Conservation (phyloP, 371 early-diverging fungal species). For the Lichtheimia corymbifera region DNA sequence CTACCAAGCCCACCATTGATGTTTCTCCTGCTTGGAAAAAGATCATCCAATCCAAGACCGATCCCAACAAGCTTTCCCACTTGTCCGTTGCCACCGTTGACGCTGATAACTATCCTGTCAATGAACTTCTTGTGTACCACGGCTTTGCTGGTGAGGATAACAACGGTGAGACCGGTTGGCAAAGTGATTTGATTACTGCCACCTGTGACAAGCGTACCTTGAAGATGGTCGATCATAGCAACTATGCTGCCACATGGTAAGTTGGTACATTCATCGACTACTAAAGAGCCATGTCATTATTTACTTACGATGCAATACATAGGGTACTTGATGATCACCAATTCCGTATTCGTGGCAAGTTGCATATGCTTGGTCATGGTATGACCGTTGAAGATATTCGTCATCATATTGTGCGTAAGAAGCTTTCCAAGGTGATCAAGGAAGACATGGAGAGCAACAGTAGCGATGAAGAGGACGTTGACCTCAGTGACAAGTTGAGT, state of each 20-base stretch:
- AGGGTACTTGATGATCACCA: slow-evolving; percentile 8
- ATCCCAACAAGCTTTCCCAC: slow-evolving; percentile 8
- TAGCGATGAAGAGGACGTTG: slow-evolving; percentile 7
- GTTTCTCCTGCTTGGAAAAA: slow-evolving; percentile 18
- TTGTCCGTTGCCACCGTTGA: slow-evolving; percentile 21
- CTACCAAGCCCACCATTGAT: background rate
- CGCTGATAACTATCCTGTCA: slow-evolving; percentile 18
- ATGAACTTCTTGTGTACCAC: slow-evolving; percentile 19
- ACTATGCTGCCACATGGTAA: slow-evolving; percentile 30
- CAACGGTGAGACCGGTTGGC: slow-evolving; percentile 35
- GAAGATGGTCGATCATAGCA: slow-evolving; percentile 38
- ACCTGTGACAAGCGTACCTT: slow-evolving; percentile 38
- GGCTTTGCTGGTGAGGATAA: slow-evolving; percentile 51
- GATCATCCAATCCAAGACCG: slow-evolving; percentile 6
- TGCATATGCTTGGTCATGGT: slow-evolving; percentile 14
- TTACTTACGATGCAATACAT: background rate
- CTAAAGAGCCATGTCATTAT: background rate
- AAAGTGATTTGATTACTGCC: slow-evolving; percentile 37
- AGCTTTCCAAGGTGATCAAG: slow-evolving; percentile 5
- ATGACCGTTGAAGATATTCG: slow-evolving; percentile 3
- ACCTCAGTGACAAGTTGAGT: slow-evolving; percentile 13
- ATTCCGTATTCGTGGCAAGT: slow-evolving; percentile 29
- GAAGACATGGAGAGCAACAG: background rate
- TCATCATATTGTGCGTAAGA: slow-evolving; percentile 20
- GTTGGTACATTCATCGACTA: background rate